Percentiles rank a stretch among this genome's conserved stretches.
These are phyloP conservation scores for Trichomonascaceae sp. DNA, from an alignment of 1,139 yeast species.

Conservation along the genomic window DNA sequence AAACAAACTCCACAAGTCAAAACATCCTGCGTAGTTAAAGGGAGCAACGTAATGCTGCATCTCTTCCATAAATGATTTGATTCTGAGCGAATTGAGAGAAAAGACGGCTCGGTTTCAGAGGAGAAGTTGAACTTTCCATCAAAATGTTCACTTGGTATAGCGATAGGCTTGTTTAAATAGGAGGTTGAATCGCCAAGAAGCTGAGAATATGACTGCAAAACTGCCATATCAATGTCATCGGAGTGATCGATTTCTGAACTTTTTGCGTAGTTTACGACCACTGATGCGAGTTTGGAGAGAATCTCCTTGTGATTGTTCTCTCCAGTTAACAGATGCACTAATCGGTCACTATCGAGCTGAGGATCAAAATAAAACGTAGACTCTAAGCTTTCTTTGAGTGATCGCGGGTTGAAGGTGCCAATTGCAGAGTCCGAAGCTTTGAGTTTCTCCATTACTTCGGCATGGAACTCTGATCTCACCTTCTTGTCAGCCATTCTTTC, in stretches of 20 bases:
- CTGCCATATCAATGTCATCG: conserved; percentile 16
- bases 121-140: conserved; percentile 20
- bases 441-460: neutral
- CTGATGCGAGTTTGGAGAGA: conserved; percentile 13
- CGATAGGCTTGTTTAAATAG: neutral
- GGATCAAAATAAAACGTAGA: conserved; percentile 6
- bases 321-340: conserved; percentile 14
- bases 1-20: conserved; percentile 23
- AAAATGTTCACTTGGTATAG: conserved; percentile 18
- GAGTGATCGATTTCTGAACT: neutral
- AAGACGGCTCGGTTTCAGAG: neutral
- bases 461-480: conserved; percentile 11
- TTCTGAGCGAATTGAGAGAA: conserved; percentile 8
- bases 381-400: neutral
- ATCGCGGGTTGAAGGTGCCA: no score
- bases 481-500: conserved; percentile 11
- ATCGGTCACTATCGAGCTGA: conserved; percentile 12
- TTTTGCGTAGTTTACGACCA: conserved; percentile 10
- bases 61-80: conserved; percentile 19
- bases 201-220: conserved; percentile 11
- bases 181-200: neutral
- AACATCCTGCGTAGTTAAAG: conserved; percentile 16
- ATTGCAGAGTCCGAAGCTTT: no score
- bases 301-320: conserved; percentile 8
- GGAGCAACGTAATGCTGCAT: conserved; percentile 22